phyloP scores from a whole-genome alignment of 1,139 yeast species.

The Meyerozyma sp. region DNA sequence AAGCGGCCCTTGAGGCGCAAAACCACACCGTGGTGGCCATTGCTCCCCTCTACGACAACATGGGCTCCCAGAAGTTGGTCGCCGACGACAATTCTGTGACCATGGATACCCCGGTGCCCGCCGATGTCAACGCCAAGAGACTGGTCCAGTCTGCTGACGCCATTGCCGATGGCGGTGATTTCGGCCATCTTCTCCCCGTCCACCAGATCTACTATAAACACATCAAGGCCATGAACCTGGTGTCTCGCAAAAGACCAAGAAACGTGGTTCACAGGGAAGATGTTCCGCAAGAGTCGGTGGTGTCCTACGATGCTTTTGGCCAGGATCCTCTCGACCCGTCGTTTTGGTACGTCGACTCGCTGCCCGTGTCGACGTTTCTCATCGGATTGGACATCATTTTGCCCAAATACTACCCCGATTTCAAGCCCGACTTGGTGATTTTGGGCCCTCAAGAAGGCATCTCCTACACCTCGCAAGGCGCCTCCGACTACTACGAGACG shows the following conservation, averaged over 20 bases:
- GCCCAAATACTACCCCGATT: slow-evolving; percentile 24
- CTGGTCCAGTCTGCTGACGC: background rate
- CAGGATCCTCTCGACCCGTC: slow-evolving; percentile 30
- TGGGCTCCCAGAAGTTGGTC: background rate
- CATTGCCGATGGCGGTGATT: slow-evolving; percentile 27
- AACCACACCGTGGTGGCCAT: slow-evolving; percentile 29
- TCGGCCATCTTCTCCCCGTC: slow-evolving; percentile 27
- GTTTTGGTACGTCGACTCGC: slow-evolving; percentile 37
- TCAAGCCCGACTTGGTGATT: slow-evolving; percentile 33
- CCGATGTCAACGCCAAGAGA: background rate
- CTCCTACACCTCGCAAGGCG: slow-evolving; percentile 9
- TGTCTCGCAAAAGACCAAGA: slow-evolving; percentile 5
- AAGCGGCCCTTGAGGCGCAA: slow-evolving; percentile 18
- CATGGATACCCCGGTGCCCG: background rate
- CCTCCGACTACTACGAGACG: slow-evolving; percentile 2
- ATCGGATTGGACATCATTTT: slow-evolving; percentile 30
- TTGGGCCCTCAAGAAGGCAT: slow-evolving; percentile 37
- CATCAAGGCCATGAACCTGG: slow-evolving; percentile 11
- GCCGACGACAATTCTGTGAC: slow-evolving; percentile 1
- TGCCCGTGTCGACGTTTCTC: slow-evolving; percentile 25
- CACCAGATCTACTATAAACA: slow-evolving; percentile 27
- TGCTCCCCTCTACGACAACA: slow-evolving; percentile 25
- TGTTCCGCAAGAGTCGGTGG: background rate
- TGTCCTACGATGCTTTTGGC: slow-evolving; percentile 14
- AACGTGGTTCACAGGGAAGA: slow-evolving; percentile 7